Percentiles rank a stretch among this genome's conserved stretches.
Conservation (phyloP, 345 rosid genomes). For the Aegle marmelos region DNA sequence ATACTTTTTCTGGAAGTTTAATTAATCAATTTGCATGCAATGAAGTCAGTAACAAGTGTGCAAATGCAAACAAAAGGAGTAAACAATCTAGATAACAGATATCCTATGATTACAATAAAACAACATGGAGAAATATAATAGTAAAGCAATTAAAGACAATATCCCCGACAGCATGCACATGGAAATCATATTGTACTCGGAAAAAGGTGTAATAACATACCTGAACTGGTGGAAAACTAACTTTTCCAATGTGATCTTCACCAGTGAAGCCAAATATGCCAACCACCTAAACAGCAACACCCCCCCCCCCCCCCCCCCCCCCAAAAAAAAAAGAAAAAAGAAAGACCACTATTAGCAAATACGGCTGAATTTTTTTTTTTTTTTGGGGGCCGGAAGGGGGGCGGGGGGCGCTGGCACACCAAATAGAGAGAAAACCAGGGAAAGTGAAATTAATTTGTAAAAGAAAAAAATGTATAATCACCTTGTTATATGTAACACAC, state of each 20-base stretch:
- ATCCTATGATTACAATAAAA: neutral
- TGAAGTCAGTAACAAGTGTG: neutral
- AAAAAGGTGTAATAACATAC: slow-evolving; percentile 31
- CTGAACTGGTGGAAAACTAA: slow-evolving; percentile 93
- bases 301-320: too few species aligned
- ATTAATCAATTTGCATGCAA: neutral
- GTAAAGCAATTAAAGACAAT: neutral
- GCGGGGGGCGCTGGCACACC: too few species aligned
- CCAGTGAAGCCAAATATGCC: slow-evolving; percentile 93
- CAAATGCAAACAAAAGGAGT: neutral
- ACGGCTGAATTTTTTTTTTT: neutral
- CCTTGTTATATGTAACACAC: slow-evolving; percentile 91
- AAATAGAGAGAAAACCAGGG: slow-evolving; percentile 2
- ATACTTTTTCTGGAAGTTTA: neutral
- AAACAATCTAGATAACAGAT: neutral
- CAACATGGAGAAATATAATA: slow-evolving; percentile 2
- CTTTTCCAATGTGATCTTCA: slow-evolving; percentile 94
- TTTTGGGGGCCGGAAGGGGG: too few species aligned
- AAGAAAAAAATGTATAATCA: slow-evolving; percentile 7
- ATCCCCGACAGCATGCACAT: neutral
- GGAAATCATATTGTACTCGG: neutral
- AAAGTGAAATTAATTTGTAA: neutral
- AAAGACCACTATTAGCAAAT: neutral
- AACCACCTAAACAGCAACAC: slow-evolving; percentile 43
- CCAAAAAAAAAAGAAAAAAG: too few species aligned